Evolutionary conservation across 2,329 filamentous ascomycete species (phyloP).

Genomic region (Epichloe coenophiala): DNA sequence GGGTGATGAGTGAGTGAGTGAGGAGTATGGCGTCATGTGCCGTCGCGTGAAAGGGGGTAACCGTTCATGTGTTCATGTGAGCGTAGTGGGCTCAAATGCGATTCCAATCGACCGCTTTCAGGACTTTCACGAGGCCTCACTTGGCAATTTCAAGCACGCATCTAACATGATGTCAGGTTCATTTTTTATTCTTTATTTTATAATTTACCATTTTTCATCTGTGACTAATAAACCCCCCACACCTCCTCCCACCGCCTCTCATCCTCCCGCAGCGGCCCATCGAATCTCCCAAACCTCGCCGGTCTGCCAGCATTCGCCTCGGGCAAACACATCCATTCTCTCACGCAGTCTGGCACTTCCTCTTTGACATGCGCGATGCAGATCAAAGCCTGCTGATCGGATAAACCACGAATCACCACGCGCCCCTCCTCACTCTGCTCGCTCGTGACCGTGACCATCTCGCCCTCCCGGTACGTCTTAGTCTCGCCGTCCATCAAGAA

Average conservation of each 20-base stretch:
- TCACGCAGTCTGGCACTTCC: slow-evolving; percentile 72
- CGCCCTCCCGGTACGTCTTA: slow-evolving; percentile 24
- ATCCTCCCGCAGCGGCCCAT: slow-evolving; percentile 45
- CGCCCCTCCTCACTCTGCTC: slow-evolving; percentile 19
- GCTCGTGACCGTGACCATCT: slow-evolving; percentile 35
- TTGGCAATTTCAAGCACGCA: too few relatives aligned
- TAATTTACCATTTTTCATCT: too few relatives aligned
- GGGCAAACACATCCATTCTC: slow-evolving; percentile 78
- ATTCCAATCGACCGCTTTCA: not conserved
- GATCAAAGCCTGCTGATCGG: slow-evolving; percentile 65
- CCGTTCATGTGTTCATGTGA: not conserved
- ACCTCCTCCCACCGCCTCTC: slow-evolving; percentile 50
- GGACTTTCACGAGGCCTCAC: too few relatives aligned
- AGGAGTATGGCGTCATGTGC: not conserved
- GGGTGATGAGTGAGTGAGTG: not conserved
- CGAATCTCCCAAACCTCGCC: slow-evolving; percentile 51
- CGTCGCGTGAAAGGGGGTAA: too few relatives aligned
- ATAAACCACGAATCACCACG: slow-evolving; percentile 47
- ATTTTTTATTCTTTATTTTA: too few relatives aligned
- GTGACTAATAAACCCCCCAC: too few relatives aligned
- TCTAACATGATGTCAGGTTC: too few relatives aligned
- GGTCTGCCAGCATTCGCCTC: slow-evolving; percentile 50
- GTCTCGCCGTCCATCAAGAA: slow-evolving; percentile 59
- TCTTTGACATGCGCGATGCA: slow-evolving; percentile 85
- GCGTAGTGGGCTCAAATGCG: not conserved